Evolutionary conservation across 2,329 filamentous ascomycete species (phyloP), one percentile per base, ranked within the genome.

Genomic region (Hyphodiscus sp.): DNA sequence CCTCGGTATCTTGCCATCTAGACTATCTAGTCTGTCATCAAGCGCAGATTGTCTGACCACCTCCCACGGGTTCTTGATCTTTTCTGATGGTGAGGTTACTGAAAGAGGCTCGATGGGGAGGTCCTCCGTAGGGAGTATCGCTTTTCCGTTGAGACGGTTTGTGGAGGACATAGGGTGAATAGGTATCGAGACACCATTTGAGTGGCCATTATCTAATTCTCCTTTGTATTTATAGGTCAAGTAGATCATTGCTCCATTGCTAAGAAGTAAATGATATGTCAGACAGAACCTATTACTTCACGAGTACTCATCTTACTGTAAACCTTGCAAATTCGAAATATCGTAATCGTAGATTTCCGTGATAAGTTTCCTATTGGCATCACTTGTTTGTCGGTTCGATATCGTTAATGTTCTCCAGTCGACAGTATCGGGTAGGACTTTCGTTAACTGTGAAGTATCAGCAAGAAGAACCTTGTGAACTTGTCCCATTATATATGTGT

Each of bases 21-120:
- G 80, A 72, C 83, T 89, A 71, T 99, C 94, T 67, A 99, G 74
- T 52, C 80, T 76, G 67, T 99, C 86, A 68, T 99, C 95, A 10
- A 99, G 77, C 1, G 85, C 77, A 2, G 91, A 95, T 72, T 99
- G 94, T 65, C 83, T 83, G 16, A 97, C 87, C 9, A 87, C 82
- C 67, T 99, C 94, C 94, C 94, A 97, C 0, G 91, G 89, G 60
- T 94, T 96, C 70, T 87, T 89, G 64, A 91, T 86, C 50, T 82
- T 76, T 49, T 82, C 71, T 13, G 74, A 74, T 5, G 81, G 77
- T 1, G 79, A 79, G 4, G 74, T 76, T 44, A 80, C 73, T 50
- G 76, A 75, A 13, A 74, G 75, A 47, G 84, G 80, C 57, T 82
- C 78, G 66, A 87, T 78, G 44, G 83, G 81, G 2, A 81, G 70